Conservation (phyloP, 2,329 filamentous ascomycete species). For the Apiospora arundinis region DNA sequence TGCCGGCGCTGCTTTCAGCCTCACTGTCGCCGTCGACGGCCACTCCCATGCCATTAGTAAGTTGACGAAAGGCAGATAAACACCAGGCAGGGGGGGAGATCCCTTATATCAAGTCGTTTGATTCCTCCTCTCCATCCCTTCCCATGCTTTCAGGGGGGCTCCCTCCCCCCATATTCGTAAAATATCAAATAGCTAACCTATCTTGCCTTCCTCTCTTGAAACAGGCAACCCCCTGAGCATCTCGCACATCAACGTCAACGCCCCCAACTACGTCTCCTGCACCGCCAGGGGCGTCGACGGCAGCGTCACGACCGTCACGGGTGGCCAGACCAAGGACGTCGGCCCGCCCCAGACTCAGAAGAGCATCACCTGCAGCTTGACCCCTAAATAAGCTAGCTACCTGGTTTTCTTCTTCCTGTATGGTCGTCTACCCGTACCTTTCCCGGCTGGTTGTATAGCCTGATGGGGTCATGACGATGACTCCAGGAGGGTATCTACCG, state of each 20-base stretch:
- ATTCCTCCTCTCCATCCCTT: neutral
- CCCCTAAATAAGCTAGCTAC: neutral
- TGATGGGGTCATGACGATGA: neutral
- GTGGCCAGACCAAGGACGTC: conserved; percentile 19
- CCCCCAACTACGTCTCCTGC: conserved; percentile 14
- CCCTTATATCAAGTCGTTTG: neutral
- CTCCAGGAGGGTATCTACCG: neutral
- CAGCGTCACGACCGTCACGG: conserved; percentile 1
- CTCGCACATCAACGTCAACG: conserved; percentile 18
- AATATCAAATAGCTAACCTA: neutral
- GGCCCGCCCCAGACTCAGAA: conserved; percentile 19
- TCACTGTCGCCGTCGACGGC: neutral
- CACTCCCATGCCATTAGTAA: neutral
- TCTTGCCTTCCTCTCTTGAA: neutral
- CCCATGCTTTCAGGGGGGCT: neutral
- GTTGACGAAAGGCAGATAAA: neutral
- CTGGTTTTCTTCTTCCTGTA: neutral
- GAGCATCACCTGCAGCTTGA: neutral
- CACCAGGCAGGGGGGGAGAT: neutral
- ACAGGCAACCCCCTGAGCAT: conserved; percentile 17
- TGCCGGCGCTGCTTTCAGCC: neutral
- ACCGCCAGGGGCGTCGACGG: conserved; percentile 15
- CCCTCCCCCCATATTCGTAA: neutral
- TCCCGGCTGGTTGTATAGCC: neutral
- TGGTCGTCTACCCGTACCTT: neutral